Base-by-base conservation (phyloP, 768 basidiomycete genomes). In the Mycena sanguinolenta region DNA sequence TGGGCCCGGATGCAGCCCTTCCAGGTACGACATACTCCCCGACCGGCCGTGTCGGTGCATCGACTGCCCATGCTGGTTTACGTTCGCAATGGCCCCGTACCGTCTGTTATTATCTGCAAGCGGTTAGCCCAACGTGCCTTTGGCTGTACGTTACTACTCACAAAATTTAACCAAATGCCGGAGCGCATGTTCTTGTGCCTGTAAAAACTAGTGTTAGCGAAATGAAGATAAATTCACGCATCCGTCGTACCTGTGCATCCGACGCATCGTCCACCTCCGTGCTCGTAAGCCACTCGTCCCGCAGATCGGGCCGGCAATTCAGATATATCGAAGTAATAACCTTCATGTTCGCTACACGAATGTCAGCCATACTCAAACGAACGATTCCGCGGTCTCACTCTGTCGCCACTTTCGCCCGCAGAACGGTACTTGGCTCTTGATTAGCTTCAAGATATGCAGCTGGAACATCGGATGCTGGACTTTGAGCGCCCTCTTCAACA, bases 361-460 rank as follows among this genome's bases (percentile, higher is more conserved):
- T 23, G 61, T 64, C 54, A 69, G 59, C 36, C 19, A 39, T 44
- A 38, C 53, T 39, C 36, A 23, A 65, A 49, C 65, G 61, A 57
- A 14, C 49, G 23, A 58, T 32, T 25, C 36, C 21, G 79, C 89
- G 75, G 81, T 97, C 97, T 93, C 81, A 98, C 97, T 93, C 84
- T 98, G 96, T 59, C 97, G 87, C 98, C 98, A 99, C 82, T 97
- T 98, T 49, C 97, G 87, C 23, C 97, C 98, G 77, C 96, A 97
- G 80, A 96, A 98, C 2, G 98, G 98, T 7, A 99, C 96, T 86
- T 99, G 98, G 73, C 95, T 97, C 85, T 99, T 99, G 85, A 99
- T 97, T 67, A 99, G 84, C 82, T 99, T 99, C 73, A 99, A 86
- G 12, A 98, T 90, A 81, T 98, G 95, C 28, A 99, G 87, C 78